Percentiles rank a stretch among this genome's conserved stretches.
Conservation (phyloP, 108 stramenopile species). For the Cyclotella choctawhatcheeana region DNA sequence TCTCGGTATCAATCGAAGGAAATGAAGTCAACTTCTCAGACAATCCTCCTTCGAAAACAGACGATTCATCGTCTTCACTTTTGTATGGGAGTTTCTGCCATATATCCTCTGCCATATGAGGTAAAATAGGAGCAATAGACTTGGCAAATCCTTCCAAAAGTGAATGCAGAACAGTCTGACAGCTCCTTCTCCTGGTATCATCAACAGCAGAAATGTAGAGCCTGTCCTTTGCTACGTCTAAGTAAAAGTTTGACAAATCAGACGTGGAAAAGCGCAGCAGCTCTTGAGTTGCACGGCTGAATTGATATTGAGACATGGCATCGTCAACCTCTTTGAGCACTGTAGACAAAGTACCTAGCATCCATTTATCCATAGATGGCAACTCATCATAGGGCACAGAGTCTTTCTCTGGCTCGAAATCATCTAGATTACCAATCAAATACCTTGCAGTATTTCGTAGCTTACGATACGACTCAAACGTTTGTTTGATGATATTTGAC, state of each 20-base stretch:
- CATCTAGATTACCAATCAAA: slow-evolving; percentile 92
- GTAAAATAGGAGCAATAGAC: slow-evolving; percentile 90
- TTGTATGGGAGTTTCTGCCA: slow-evolving; percentile 92
- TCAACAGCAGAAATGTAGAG: slow-evolving; percentile 92
- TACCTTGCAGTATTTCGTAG: slow-evolving; percentile 96
- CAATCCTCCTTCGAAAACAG: slow-evolving; percentile 86
- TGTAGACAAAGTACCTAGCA: slow-evolving; percentile 83
- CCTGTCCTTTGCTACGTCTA: slow-evolving; percentile 97
- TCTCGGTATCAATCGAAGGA: slow-evolving; percentile 60
- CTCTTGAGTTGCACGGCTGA: slow-evolving; percentile 84
- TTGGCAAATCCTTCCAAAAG: slow-evolving; percentile 88
- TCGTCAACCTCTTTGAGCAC: slow-evolving; percentile 88
- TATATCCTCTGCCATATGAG: slow-evolving; percentile 98
- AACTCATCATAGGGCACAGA: slow-evolving; percentile 85
- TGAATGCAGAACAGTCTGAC: slow-evolving; percentile 89
- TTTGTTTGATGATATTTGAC: slow-evolving; percentile 93
- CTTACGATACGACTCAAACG: slow-evolving; percentile 94
- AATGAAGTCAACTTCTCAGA: slow-evolving; percentile 60
- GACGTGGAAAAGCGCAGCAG: slow-evolving; percentile 88
- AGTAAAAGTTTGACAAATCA: slow-evolving; percentile 97
- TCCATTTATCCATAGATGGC: slow-evolving; percentile 95
- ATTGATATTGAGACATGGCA: slow-evolving; percentile 89
- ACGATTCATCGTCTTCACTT: slow-evolving; percentile 52
- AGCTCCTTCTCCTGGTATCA: slow-evolving; percentile 86
- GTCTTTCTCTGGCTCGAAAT: slow-evolving; percentile 82